phyloP scores from a whole-genome alignment of 805 yeast genomes.

The Cyberlindnera bimundalis region DNA sequence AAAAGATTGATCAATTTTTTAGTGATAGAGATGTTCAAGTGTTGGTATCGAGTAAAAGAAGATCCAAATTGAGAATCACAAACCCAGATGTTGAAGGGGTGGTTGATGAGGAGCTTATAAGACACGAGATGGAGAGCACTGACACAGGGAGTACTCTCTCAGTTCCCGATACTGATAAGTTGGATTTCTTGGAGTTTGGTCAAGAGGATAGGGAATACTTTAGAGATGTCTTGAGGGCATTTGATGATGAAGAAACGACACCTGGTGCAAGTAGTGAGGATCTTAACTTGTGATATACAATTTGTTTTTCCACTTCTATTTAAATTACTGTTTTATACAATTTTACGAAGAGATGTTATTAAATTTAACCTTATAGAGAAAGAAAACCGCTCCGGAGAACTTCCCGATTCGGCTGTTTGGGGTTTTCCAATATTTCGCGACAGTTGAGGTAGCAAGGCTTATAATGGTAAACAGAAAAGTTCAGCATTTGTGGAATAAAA shows the following conservation, averaged over 20 bases:
- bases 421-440: too few species aligned
- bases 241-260: constrained; percentile 33
- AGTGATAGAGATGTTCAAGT: constrained; percentile 65
- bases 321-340: too few species aligned
- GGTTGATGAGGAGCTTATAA: constrained; percentile 14
- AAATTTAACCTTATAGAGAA: too few species aligned
- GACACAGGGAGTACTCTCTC: constrained; percentile 10
- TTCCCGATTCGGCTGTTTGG: too few species aligned
- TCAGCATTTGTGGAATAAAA: too few species aligned
- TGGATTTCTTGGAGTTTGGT: constrained; percentile 5
- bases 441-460: neutral
- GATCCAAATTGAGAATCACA: constrained; percentile 55
- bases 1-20: constrained; percentile 40
- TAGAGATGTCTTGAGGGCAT: constrained; percentile 31
- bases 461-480: neutral
- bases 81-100: constrained; percentile 48
- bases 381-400: too few species aligned
- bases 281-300: neutral
- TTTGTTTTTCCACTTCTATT: too few species aligned
- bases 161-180: constrained; percentile 1
- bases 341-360: too few species aligned
- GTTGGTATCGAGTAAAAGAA: constrained; percentile 60
- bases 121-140: constrained; percentile 9
- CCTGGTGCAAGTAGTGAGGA: constrained; percentile 1
- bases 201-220: constrained; percentile 23